Evolutionary conservation across 2,329 filamentous ascomycete genomes (phyloP), one percentile per base, ranked within the genome.

Genomic region (Cladophialophora carrionii): DNA sequence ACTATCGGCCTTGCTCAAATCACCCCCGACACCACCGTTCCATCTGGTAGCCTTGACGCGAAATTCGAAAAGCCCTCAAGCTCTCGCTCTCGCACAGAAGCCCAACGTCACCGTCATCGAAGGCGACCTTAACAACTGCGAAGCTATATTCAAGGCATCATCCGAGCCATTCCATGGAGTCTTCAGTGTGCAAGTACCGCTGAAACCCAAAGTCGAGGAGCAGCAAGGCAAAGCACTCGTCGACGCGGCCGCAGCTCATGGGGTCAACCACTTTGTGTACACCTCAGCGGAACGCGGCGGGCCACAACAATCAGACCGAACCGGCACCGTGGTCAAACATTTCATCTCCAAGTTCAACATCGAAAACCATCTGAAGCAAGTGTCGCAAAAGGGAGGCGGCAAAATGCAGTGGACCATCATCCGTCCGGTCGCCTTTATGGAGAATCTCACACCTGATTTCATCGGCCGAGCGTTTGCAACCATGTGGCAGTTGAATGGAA

Each of bases 1-100:
- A 8, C 76, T 83, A 62, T 72, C 77, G 57, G 78, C 78, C 6
- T 74, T 83, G 46, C 73, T 82, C 9, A 66, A 68, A 54, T 73
- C 67, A 14, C 53, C 61, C 83, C 26, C 52, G 2, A 20, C 24
- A 3, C 52, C 24, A 34, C 52, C 52, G 26, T 88, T 62, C 78
- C 26, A 65, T 20, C 68, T 72, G 51, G 64, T 71, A 29, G 71
- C 66, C n/a, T 62, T 72, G 4, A 73, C 72, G 7, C 68, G 70
- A 7, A 65, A 71, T 49, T 17, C 65, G 3, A 57, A 66, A 12
- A 67, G 66, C 17, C 32, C 69, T 9, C 59, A 57, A 20, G 71
- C 71, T 22, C 32, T n/a, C 58, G 67, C 61, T 20, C 54, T 29
- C 62, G 72, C 14, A 7, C 63, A 68, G 26, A 60, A 55, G 12